Percentiles rank a stretch among this genome's conserved stretches.
Evolutionary conservation across 2,329 filamentous ascomycete genomes (phyloP).

Genomic region (Aspergillus quadricinctus): DNA sequence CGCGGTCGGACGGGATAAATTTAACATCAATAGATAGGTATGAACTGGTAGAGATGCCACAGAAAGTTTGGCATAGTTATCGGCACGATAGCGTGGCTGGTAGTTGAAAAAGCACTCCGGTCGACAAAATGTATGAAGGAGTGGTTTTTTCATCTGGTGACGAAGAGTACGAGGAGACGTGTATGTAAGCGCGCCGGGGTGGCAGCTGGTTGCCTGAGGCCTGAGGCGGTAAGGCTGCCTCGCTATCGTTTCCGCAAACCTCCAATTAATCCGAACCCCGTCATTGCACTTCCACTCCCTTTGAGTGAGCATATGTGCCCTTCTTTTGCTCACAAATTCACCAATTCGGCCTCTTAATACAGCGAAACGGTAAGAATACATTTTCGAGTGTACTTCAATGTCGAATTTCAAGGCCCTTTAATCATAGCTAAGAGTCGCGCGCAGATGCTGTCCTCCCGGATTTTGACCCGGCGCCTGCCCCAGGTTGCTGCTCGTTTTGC

Average conservation of each 20-base stretch:
- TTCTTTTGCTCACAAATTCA: slow-evolving; percentile 12
- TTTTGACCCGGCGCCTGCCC: slow-evolving; percentile 40
- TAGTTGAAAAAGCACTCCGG: slow-evolving; percentile 27
- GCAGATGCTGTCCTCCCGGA: slow-evolving; percentile 45
- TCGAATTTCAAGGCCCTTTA: not conserved
- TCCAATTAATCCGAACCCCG: slow-evolving; percentile 26
- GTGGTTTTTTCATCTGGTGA: slow-evolving; percentile 39
- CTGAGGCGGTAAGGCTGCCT: slow-evolving; percentile 12
- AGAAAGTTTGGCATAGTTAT: slow-evolving; percentile 44
- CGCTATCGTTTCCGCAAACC: slow-evolving; percentile 18
- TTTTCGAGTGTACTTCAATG: not conserved
- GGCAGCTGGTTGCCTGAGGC: slow-evolving; percentile 13
- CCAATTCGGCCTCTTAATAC: slow-evolving; percentile 6
- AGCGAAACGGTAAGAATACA: slow-evolving; percentile 24
- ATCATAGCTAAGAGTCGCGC: slow-evolving; percentile 18
- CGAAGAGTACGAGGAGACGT: slow-evolving; percentile 20
- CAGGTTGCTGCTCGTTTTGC: slow-evolving; percentile 35
- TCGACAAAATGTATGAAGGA: slow-evolving; percentile 33
- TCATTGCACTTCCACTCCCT: slow-evolving; percentile 19
- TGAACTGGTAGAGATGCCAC: slow-evolving; percentile 27
- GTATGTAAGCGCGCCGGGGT: slow-evolving; percentile 31
- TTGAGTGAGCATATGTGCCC: slow-evolving; percentile 16
- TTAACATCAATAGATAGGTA: slow-evolving; percentile 40
- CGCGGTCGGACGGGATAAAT: slow-evolving; percentile 30
- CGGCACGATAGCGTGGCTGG: slow-evolving; percentile 38